Base-by-base conservation (phyloP, 23 red algal species). In the Cyanidiococcus yangmingshanensis region DNA sequence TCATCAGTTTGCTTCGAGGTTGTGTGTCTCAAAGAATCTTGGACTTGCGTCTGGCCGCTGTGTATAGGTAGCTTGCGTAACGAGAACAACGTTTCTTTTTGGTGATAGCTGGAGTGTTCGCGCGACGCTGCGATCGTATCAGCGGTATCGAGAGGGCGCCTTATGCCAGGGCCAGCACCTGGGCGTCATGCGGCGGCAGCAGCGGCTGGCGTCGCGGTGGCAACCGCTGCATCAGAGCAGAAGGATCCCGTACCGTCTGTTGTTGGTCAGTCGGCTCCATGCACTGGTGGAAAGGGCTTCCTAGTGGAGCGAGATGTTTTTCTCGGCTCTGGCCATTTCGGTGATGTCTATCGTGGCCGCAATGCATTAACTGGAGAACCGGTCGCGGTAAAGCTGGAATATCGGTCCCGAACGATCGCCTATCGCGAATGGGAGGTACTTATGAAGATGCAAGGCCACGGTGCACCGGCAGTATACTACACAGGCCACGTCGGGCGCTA, bases 361-460 rank as follows among this genome's bases (percentile, higher is more conserved):
- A 83, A 96, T 68, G 39, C 76, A 63, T 35, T 58, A 18, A 96
- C 80, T 50, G 45, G 41, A 21, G 68, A 88, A 41, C 89, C 89
- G 58, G 92, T 96, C 24, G 92, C 92, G 76, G 80, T 96, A n/a
- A 96, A 96, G 68, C 87, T 96, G 76, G 92, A 96, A 67, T 87
- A 96, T 82, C 85, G 92, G 24, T 89, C 85, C 39, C 87, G 92
- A 58, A 87, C 87, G 59, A 96, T 96, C 50, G 92, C 92, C 0
- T 59, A 87, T 18, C 79, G 89, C 50, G 92, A 96, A 63, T 96
- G 92, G 92, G 92, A 96, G 79, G 92, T 96, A 21, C 86, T 96
- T 87, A 50, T 79, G 37, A 75, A 57, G 35, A 87, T 96, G 80
- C 83, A 90, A 30, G 87, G 92, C 36, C 84, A 90, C 38, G 92